These are phyloP conservation scores for Neltuma alba DNA, from an alignment of 306 rosid genomes.

Conservation along the genomic window DNA sequence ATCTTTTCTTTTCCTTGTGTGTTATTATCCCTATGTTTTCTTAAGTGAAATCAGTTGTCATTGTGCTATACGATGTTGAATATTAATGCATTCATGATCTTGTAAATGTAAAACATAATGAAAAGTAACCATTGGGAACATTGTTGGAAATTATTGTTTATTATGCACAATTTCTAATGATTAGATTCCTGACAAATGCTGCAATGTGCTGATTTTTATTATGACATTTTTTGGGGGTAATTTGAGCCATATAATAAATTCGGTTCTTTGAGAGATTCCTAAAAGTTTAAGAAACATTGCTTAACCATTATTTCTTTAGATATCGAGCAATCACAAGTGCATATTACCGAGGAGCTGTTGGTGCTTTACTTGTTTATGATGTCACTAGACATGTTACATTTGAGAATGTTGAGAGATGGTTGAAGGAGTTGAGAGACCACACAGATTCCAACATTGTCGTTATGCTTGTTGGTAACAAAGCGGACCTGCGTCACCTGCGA, in stretches of 20 bases:
- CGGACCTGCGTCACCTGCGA: conserved; percentile 56
- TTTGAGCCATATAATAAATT: not conserved
- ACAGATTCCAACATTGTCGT: conserved; percentile 60
- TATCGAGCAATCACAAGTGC: conserved; percentile 69
- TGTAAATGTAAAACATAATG: not conserved
- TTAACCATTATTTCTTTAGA: conserved; percentile 31
- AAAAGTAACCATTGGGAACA: not conserved
- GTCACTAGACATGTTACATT: conserved; percentile 59
- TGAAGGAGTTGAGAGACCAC: conserved; percentile 65
- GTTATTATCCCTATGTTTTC: not conserved
- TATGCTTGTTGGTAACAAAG: conserved; percentile 64
- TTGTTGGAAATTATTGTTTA: not conserved
- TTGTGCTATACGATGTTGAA: not conserved
- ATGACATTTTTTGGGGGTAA: not conserved
- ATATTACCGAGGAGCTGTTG: conserved; percentile 62
- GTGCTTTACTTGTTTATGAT: conserved; percentile 65
- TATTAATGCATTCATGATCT: not conserved
- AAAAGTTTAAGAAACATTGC: conserved; percentile 11
- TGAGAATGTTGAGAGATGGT: conserved; percentile 67
- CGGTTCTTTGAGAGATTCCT: not conserved
- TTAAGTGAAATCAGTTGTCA: not conserved
- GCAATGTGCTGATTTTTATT: not conserved
- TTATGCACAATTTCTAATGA: not conserved
- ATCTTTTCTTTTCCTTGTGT: not conserved
- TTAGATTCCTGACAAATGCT: not conserved